Conservation (phyloP, 164 flowering plant species). For the Sextonia rubra region DNA sequence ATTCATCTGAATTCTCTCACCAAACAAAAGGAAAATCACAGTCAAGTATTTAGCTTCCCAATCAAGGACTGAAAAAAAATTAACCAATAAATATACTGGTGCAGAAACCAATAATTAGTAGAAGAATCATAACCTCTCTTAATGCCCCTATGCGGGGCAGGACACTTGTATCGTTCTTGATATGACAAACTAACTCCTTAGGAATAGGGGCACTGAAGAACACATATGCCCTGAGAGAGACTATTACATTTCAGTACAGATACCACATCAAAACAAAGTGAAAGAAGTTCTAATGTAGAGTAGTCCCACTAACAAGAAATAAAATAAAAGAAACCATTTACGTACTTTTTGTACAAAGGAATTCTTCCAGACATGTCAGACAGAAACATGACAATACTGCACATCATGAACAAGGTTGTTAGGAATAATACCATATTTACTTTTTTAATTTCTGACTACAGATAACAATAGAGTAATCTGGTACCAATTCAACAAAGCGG, state of each 20-base stretch:
- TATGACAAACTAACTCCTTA: slow-evolving; percentile 63
- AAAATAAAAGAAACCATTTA: slow-evolving; percentile 1
- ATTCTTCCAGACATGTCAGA: slow-evolving; percentile 95
- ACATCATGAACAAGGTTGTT: slow-evolving; percentile 18
- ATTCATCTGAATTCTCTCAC: slow-evolving; percentile 74
- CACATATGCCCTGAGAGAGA: slow-evolving; percentile 72
- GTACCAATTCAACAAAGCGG: background rate
- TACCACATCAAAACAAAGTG: slow-evolving; percentile 2
- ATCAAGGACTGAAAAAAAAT: background rate
- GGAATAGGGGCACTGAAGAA: slow-evolving; percentile 88
- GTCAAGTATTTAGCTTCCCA: slow-evolving; percentile 9
- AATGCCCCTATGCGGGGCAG: slow-evolving; percentile 88
- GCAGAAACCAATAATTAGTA: background rate
- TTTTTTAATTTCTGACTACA: background rate
- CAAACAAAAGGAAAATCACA: slow-evolving; percentile 14
- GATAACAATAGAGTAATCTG: background rate
- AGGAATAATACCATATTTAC: background rate
- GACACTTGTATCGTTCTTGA: slow-evolving; percentile 80
- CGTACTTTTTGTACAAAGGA: slow-evolving; percentile 93
- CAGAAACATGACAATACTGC: slow-evolving; percentile 85
- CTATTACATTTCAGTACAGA: background rate
- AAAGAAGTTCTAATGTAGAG: slow-evolving; percentile 2
- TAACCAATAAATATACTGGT: background rate
- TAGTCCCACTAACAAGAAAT: background rate
- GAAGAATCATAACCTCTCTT: slow-evolving; percentile 60